phyloP scores from a whole-genome alignment of 2,329 filamentous ascomycete species.

The Fusarium pilosicola region DNA sequence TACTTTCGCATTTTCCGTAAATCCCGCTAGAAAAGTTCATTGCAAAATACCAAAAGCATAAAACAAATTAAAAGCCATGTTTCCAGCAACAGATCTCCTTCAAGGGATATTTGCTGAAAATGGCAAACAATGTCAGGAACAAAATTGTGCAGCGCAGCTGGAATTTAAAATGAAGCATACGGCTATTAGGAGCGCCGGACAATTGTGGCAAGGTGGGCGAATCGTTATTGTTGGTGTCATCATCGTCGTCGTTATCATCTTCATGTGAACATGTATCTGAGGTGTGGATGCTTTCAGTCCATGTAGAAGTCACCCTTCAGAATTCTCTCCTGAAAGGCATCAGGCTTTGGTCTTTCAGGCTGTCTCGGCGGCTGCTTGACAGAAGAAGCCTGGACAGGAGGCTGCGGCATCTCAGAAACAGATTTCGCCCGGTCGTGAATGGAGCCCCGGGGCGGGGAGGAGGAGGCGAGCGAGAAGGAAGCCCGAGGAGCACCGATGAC shows the following conservation, averaged over 20 bases:
- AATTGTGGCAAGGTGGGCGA: constrained; percentile 15
- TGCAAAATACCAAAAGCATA: constrained; percentile 29
- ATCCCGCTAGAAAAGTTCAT: constrained; percentile 21
- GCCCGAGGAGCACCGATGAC: constrained; percentile 66
- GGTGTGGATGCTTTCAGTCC: constrained; percentile 69
- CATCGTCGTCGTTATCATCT: constrained; percentile 37
- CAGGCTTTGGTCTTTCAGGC: constrained; percentile 74
- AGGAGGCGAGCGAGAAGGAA: constrained; percentile 66
- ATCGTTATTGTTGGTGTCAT: constrained; percentile 30
- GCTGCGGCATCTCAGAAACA: constrained; percentile 70
- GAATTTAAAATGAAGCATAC: constrained; percentile 1
- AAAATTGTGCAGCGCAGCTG: constrained; percentile 20
- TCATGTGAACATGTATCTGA: constrained; percentile 14
- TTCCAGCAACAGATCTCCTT: constrained; percentile 33
- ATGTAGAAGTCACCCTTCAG: constrained; percentile 98
- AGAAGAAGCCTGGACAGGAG: constrained; percentile 61
- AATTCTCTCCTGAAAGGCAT: constrained; percentile 96
- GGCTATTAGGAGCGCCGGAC: constrained; percentile 24
- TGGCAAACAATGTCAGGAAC: constrained; percentile 20
- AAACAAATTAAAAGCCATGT: constrained; percentile 22
- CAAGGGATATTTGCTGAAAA: constrained; percentile 15
- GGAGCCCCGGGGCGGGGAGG: constrained; percentile 50
- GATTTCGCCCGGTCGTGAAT: constrained; percentile 76
- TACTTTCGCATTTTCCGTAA: constrained; percentile 22
- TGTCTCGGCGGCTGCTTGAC: constrained; percentile 51